Evolutionary conservation across 805 yeast genomes (phyloP), one percentile per base, ranked within the genome.

Genomic region (Millerozyma miso): DNA sequence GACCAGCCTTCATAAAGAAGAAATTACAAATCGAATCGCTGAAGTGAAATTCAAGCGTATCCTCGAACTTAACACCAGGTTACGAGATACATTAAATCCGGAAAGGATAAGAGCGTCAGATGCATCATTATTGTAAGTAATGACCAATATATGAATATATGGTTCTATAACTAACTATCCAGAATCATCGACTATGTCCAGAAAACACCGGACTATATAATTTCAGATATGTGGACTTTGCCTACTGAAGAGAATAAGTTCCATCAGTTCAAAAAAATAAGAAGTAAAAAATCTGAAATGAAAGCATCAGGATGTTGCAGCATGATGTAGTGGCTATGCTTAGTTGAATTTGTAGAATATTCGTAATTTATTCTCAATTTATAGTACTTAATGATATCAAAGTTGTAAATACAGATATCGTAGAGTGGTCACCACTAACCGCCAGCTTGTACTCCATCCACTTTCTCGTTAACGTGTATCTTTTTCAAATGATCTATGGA

Each of bases 81-180:
- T 84, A 31, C 74, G 71, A 49, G 72, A 72, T 20, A 74, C 78
- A 35, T 56, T 85, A 32, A 56, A 71, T 2, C 63, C 77, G 41
- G 81, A 82, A 10, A 65, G 89, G 46, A 78, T 81, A 2, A 78
- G 81, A 26, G 82, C 85, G 6, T 80, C 87, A 4, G 76, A 77
- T 52, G 84, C 85, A 5, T 76, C 81, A 5, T 62, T 74, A 31
- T 60, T 73, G 41, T 60, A 71, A 36, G 61, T 58, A 45, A 39
- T 4, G 13, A 4, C 14, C 16, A 15, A 7, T 8, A 4, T 32
- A 17, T 16, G 33, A 31, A 31, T 17, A 36, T 17, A 6, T n/a
- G 19, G 14, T 13, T 23, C 7, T 14, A 33, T 33, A 23, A 39
- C 42, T 45, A 42, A 46, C 50, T 12, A 18, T 13, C n/a, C 18